Base-by-base conservation (phyloP, 2,329 filamentous ascomycete species). In the Diaporthe ilicicola region DNA sequence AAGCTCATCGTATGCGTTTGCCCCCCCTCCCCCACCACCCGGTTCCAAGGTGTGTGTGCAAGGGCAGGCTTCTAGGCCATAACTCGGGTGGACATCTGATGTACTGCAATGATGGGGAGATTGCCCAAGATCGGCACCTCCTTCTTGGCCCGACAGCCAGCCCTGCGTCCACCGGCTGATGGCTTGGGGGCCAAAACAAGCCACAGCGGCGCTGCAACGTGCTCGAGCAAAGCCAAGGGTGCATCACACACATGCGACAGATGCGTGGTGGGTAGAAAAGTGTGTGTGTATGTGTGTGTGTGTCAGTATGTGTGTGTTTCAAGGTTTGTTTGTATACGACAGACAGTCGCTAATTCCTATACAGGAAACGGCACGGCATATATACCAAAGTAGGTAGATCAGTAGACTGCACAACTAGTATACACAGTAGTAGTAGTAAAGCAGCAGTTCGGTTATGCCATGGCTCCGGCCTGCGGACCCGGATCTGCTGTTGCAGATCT, bases 401-500 rank as follows among this genome's bases (percentile, higher is more conserved):
- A n/a, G n/a, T n/a, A n/a, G n/a, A n/a, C n/a, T n/a, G n/a, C n/a
- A n/a, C n/a, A 27, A 5, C 12, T 32, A 29, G 24, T 53, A 24
- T 32, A 4, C 19, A 51, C 13, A n/a, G n/a, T n/a, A n/a, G n/a
- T n/a, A n/a, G n/a, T 34, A 9, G 32, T 9, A 34, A 34, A 34
- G 32, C 4, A 34, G 32, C 9, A 9, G 32, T 34, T 62, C 56
- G 32, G 39, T 39, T 62, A 39, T 46, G 56, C 19, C 56, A 19
- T 13, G 3, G 3, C 42, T 15, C 56, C 59, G 59, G 59, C 42
- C 42, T 15, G 42, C n/a, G 59, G 59, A 34, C 59, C 59, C 59
- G 44, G 59, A 64, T 64, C 59, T 64, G 50, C 59, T 64, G 44
- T 64, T 64, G 59, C 59, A 64, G 59, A 64, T 64, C 59, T 48